phyloP scores from a whole-genome alignment of 805 yeast species.

The Candida suzukii region DNA sequence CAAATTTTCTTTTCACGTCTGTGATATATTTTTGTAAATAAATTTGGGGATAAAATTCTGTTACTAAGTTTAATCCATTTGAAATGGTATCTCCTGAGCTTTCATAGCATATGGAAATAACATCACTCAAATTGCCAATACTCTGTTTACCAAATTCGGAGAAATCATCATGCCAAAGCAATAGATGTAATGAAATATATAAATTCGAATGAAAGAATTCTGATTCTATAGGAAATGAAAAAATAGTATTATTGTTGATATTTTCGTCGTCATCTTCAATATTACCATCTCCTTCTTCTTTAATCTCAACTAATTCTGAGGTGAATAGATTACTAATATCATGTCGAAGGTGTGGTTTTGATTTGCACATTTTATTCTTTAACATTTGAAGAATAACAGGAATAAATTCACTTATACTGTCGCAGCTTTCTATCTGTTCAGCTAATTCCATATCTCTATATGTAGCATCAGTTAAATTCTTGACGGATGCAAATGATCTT shows the following conservation, averaged over 20 bases:
- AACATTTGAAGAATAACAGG: constrained; percentile 9
- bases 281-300: not conserved
- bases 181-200: constrained; percentile 25
- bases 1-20: constrained; percentile 13
- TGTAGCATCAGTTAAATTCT: constrained; percentile 23
- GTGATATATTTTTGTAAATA: constrained; percentile 23
- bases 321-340: not conserved
- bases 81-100: constrained; percentile 20
- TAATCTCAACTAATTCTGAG: not conserved
- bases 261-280: not conserved
- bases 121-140: constrained; percentile 23
- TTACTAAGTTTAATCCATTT: constrained; percentile 22
- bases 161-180: constrained; percentile 24
- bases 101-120: constrained; percentile 27
- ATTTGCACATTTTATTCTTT: too few species aligned
- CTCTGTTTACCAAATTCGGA: constrained; percentile 14
- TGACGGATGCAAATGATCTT: constrained; percentile 32
- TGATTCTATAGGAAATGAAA: constrained; percentile 27
- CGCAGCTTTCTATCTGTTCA: constrained; percentile 17
- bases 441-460: constrained; percentile 12
- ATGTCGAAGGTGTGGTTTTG: constrained; percentile 1
- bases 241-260: not conserved
- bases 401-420: constrained; percentile 21
- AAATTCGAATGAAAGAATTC: constrained; percentile 21
- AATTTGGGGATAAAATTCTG: constrained; percentile 32